Conservation (phyloP, 305 asterid species). For the Fraxinus ornus region DNA sequence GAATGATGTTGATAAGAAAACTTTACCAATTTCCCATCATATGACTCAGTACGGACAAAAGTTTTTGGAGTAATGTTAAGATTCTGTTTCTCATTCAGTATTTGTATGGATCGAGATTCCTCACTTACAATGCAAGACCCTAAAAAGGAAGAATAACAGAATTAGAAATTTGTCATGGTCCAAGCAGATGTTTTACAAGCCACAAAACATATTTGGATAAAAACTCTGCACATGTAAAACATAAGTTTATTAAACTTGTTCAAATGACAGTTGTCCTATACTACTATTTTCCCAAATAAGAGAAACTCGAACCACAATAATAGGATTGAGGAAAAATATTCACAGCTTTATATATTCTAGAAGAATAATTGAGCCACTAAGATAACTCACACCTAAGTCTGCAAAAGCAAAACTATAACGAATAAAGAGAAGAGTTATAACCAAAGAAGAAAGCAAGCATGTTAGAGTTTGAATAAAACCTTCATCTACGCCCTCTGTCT, state of each 20-base stretch:
- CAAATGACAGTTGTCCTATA: not conserved
- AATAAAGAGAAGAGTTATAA: slow-evolving; percentile 13
- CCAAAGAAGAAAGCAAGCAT: slow-evolving; percentile 22
- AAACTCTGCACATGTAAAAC: slow-evolving; percentile 8
- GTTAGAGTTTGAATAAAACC: slow-evolving; percentile 25
- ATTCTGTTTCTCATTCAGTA: slow-evolving; percentile 39
- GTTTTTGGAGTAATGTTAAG: slow-evolving; percentile 49
- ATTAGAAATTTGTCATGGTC: slow-evolving; percentile 8
- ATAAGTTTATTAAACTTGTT: slow-evolving; percentile 9
- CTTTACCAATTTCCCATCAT: slow-evolving; percentile 69
- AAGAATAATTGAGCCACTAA: not conserved
- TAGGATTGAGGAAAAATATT: not conserved
- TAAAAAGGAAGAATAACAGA: slow-evolving; percentile 28
- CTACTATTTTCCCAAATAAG: slow-evolving; percentile 1
- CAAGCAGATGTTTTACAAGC: slow-evolving; percentile 14
- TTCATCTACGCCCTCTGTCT: slow-evolving; percentile 38
- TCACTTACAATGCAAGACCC: slow-evolving; percentile 44
- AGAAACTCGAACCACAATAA: slow-evolving; percentile 19
- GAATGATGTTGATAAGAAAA: slow-evolving; percentile 2
- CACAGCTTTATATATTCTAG: slow-evolving; percentile 1
- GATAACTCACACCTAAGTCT: not conserved
- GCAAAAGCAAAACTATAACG: slow-evolving; percentile 11
- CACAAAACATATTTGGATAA: not conserved
- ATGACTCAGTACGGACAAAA: slow-evolving; percentile 67
- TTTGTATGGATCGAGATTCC: slow-evolving; percentile 39